Evolutionary conservation across 306 rosid species (phyloP).

Genomic region (Cucumis melo): DNA sequence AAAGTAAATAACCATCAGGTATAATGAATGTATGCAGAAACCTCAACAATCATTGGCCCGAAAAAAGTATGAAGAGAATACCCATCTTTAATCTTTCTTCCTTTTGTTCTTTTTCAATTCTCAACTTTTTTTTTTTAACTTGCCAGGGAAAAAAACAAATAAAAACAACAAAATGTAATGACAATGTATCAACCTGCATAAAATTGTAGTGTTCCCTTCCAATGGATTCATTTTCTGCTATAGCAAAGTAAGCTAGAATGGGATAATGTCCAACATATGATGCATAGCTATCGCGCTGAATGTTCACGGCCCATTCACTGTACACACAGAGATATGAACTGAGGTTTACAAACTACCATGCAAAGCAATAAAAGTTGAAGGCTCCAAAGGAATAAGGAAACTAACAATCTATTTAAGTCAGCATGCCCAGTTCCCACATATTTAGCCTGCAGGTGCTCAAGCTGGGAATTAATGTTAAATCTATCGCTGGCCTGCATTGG

Average conservation of each 20-base stretch:
- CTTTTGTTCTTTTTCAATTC: background rate
- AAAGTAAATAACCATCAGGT: background rate
- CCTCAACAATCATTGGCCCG: background rate
- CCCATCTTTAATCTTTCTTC: background rate
- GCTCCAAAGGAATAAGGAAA: background rate
- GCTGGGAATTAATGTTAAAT: conserved; percentile 93
- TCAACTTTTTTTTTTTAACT: background rate
- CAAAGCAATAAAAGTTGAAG: background rate
- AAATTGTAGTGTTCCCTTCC: conserved; percentile 85
- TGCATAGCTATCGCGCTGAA: conserved; percentile 96
- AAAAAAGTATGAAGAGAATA: background rate
- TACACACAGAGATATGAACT: background rate
- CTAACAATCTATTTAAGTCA: conserved; percentile 79
- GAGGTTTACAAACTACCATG: background rate
- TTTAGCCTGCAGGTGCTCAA: conserved; percentile 89
- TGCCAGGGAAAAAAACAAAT: background rate
- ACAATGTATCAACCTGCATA: conserved; percentile 51
- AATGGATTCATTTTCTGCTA: conserved; percentile 93
- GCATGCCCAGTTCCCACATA: conserved; percentile 98
- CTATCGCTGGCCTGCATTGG: conserved; percentile 78
- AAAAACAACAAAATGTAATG: background rate
- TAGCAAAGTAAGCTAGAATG: conserved; percentile 48
- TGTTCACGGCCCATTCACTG: conserved; percentile 94
- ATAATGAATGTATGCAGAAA: background rate
- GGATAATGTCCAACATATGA: conserved; percentile 89